Evolutionary conservation across 2,329 filamentous ascomycete genomes (phyloP), one percentile per base, ranked within the genome.

Genomic region (Colletotrichum eleusines): DNA sequence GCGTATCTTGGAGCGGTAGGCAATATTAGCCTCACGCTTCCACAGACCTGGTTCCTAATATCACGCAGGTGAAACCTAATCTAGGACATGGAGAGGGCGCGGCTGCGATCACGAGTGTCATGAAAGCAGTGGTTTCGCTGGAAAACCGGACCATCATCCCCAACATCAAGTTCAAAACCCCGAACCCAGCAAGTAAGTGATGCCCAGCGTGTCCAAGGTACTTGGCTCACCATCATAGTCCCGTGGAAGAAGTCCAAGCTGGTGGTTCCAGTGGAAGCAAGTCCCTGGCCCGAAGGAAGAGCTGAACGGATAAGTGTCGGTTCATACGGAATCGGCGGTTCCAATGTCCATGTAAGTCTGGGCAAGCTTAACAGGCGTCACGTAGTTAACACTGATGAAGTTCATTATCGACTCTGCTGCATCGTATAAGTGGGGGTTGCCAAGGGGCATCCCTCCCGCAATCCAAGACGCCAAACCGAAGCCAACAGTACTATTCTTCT

Each of bases 301-400:
- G n/a, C 53, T 1, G 74, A 78, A 46, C 74, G 81, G 5, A 74
- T 79, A 5, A 77, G 76, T 42, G 73, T 84, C 55, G 83, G 82
- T 72, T 78, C 74, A 0, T 84, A 82, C 67, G 81, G 82, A 2
- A 80, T 79, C 42, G 82, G 82, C 0, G 81, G 82, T 0, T 72
- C 78, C 5, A 83, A 83, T 61, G 80, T 76, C 0, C 82, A 84
- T 51, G 77, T 78, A 8, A 69, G 78, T 18, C 54, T 77, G 1
- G 28, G 1, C 8, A 16, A 3, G 14, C 7, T 16, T 2, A 2
- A 2, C 2, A 46, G 20, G 18, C 14, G 14, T 28, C 2, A 14
- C 5, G 9, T 7, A 11, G 8, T 33, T 1, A 6, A 7, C 7
- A 18, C 14, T 9, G 11, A 12, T 9, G 5, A 12, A 71, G 68